These are phyloP conservation scores for Calonectria pauciramosa DNA, from an alignment of 2,329 filamentous ascomycete genomes.

Conservation along the genomic window DNA sequence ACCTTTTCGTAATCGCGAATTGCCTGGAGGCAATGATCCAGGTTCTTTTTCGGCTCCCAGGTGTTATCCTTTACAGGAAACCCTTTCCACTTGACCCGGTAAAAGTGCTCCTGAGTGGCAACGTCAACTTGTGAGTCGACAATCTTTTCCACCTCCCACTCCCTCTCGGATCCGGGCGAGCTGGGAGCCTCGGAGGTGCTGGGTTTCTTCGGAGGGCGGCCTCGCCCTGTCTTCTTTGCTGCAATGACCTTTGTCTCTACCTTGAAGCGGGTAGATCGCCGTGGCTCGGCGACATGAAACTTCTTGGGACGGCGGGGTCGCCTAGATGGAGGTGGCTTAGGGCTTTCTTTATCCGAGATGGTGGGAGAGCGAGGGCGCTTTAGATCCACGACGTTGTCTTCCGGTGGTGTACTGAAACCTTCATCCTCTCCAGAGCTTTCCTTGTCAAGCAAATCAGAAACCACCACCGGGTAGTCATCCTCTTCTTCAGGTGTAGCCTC, in stretches of 20 bases:
- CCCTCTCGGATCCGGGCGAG: slow-evolving; percentile 37
- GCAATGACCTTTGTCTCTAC: neutral
- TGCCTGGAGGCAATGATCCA: slow-evolving; percentile 54
- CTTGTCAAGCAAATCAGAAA: slow-evolving; percentile 28
- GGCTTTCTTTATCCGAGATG: neutral
- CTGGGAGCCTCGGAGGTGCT: slow-evolving; percentile 20
- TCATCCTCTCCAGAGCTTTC: slow-evolving; percentile 19
- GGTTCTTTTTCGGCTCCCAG: slow-evolving; percentile 66
- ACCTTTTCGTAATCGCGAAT: slow-evolving; percentile 54
- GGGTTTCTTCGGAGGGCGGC: slow-evolving; percentile 23
- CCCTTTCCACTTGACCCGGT: slow-evolving; percentile 68
- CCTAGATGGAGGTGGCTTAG: slow-evolving; percentile 21
- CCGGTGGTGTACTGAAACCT: neutral
- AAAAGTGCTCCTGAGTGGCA: slow-evolving; percentile 56
- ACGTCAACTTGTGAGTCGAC: slow-evolving; percentile 56
- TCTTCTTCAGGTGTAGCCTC: slow-evolving; percentile 32
- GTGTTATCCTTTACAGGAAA: slow-evolving; percentile 60
- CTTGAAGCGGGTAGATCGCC: slow-evolving; percentile 33
- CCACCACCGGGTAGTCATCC: neutral
- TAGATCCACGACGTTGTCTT: neutral
- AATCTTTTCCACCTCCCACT: slow-evolving; percentile 65
- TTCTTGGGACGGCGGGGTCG: slow-evolving; percentile 17
- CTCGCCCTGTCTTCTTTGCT: neutral
- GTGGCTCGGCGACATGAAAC: neutral
- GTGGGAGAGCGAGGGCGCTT: slow-evolving; percentile 21